A percentile compares a stretch with the other conserved stretches of the same genome.
phyloP scores from a whole-genome alignment of 2,329 filamentous ascomycete genomes.

The Zymoseptoria pseudotritici region DNA sequence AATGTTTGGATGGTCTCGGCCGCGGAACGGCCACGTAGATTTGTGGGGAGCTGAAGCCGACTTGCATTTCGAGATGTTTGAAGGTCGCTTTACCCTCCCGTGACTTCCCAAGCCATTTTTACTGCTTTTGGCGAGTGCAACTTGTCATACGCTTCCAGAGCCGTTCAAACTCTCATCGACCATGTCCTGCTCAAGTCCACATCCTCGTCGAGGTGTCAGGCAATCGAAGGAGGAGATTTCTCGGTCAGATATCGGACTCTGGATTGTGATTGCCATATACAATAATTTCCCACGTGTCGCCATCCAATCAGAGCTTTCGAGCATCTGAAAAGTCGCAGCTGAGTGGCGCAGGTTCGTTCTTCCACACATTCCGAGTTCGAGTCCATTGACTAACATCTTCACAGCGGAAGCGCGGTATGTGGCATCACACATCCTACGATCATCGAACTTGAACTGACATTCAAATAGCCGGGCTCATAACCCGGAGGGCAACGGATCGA shows the following conservation, averaged over 20 bases:
- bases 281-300: background rate
- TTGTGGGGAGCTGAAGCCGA: background rate
- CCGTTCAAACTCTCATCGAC: too few species aligned
- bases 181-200: too few species aligned
- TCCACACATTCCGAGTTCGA: background rate
- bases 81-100: too few species aligned
- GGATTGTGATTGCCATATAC: too few species aligned
- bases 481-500: constrained; percentile 26
- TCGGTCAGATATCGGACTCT: too few species aligned
- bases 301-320: background rate
- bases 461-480: constrained; percentile 24
- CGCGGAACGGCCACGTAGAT: background rate
- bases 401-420: constrained; percentile 5
- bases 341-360: constrained; percentile 3
- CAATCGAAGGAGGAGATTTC: too few species aligned
- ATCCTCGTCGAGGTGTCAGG: too few species aligned
- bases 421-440: background rate
- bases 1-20: background rate
- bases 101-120: too few species aligned
- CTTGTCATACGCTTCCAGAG: too few species aligned
- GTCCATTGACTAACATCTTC: background rate
- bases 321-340: background rate
- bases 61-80: too few species aligned
- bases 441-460: background rate
- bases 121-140: too few species aligned